A percentile compares a stretch with the other conserved stretches of the same genome.
phyloP scores from a whole-genome alignment of 805 yeast genomes.

The Nakazawaea anatomiae region DNA sequence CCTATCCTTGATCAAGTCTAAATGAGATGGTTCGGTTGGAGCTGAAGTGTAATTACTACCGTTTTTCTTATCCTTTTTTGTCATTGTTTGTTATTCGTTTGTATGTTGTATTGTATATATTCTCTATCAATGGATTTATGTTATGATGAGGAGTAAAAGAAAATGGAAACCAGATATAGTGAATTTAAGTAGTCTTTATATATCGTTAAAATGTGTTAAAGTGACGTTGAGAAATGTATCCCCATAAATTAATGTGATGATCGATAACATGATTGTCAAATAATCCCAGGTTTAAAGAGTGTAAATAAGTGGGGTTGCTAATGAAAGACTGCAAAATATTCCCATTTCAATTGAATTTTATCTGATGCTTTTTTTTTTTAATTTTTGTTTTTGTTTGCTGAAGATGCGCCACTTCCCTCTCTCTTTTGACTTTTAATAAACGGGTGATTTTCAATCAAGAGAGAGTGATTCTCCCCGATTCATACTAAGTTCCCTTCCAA shows the following conservation, averaged over 20 bases:
- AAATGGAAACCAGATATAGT: too few relatives aligned
- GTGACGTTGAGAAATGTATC: neutral
- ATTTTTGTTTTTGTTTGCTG: too few relatives aligned
- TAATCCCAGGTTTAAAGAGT: neutral
- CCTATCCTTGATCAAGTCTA: conserved; percentile 9
- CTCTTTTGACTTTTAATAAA: neutral
- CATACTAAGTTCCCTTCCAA: neutral
- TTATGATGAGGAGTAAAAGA: too few relatives aligned
- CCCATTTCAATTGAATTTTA: neutral
- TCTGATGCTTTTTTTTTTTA: neutral
- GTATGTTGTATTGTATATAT: neutral
- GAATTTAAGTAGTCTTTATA: neutral
- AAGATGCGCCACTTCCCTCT: too few relatives aligned
- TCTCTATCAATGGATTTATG: too few relatives aligned
- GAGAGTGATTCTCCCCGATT: neutral
- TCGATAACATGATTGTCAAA: conserved; percentile 1
- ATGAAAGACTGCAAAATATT: neutral
- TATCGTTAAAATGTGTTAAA: neutral
- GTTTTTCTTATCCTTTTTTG: conserved; percentile 8
- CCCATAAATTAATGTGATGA: neutral
- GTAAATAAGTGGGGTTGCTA: neutral
- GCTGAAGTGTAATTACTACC: conserved; percentile 7
- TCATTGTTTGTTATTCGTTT: neutral
- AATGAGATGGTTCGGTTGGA: conserved; percentile 10
- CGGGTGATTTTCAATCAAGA: neutral